Evolutionary conservation across 2,329 filamentous ascomycete genomes (phyloP).

Genomic region (Exophiala sp.): DNA sequence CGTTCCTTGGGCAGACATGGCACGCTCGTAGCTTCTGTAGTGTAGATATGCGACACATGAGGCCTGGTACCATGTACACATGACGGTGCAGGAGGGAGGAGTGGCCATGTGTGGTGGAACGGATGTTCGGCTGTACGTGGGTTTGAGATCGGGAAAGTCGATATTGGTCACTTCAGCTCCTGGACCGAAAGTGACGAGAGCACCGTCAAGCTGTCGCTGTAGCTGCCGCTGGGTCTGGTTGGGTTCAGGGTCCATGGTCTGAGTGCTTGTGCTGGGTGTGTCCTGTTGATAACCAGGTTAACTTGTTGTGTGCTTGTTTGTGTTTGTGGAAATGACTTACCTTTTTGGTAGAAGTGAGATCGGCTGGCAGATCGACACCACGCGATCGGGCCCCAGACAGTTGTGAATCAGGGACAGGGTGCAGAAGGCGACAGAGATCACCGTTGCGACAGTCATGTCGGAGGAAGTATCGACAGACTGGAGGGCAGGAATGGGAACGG

Average conservation of each 20-base stretch:
- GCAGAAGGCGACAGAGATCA: too few species aligned
- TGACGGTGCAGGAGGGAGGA: constrained; percentile 4
- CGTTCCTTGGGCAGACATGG: constrained; percentile 1
- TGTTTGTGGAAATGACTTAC: not conserved
- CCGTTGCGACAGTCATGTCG: too few species aligned
- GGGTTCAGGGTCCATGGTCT: not conserved
- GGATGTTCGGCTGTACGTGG: not conserved
- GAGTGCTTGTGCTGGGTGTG: too few species aligned
- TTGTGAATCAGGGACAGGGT: too few species aligned
- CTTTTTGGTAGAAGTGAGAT: not conserved
- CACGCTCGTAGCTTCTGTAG: constrained; percentile 9
- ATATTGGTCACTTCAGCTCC: constrained; percentile 8
- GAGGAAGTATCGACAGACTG: too few species aligned
- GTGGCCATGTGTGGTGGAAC: not conserved
- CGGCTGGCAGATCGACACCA: not conserved
- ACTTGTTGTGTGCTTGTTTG: too few species aligned
- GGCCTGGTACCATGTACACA: constrained; percentile 14
- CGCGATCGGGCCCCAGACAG: too few species aligned
- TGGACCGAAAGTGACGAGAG: constrained; percentile 2
- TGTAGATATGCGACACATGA: constrained; percentile 12
- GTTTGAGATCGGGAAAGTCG: not conserved
- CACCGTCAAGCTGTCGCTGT: constrained; percentile 2
- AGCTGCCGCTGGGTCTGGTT: too few species aligned
- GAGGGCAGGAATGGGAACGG: too few species aligned
- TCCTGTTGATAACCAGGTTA: too few species aligned